A percentile compares a stretch with the other conserved stretches of the same genome.
These are phyloP conservation scores for Apium graveolens DNA, from an alignment of 129 eudicot genomes.

Conservation along the genomic window DNA sequence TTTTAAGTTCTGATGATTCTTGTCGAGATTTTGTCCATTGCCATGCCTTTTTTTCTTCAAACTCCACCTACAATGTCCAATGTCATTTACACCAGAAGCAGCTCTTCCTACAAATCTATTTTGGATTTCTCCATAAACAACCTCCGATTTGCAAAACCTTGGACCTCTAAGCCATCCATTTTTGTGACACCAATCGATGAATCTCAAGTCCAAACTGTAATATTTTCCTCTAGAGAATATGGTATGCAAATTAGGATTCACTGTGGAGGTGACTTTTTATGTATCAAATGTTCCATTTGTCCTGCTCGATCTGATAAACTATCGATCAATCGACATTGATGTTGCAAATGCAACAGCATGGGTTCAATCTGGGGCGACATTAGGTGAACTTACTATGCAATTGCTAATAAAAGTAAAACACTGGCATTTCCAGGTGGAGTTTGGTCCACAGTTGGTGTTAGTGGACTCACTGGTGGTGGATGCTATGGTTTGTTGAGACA, in stretches of 20 bases:
- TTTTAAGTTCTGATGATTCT: not conserved
- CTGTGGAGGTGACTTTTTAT: not conserved
- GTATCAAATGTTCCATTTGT: not conserved
- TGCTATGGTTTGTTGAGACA: not conserved
- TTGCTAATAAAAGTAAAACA: not conserved
- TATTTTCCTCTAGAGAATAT: not conserved
- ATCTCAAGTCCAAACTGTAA: not conserved
- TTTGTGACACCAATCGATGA: not conserved
- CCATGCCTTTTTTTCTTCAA: not conserved
- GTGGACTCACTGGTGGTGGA: not conserved
- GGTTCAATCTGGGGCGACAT: not conserved
- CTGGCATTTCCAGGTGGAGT: not conserved
- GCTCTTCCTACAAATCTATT: not conserved
- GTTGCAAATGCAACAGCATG: not conserved
- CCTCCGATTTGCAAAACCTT: not conserved
- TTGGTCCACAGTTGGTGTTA: not conserved
- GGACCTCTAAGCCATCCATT: not conserved
- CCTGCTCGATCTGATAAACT: not conserved
- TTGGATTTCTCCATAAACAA: not conserved
- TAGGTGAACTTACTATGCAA: slow-evolving; percentile 2
- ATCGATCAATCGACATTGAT: not conserved
- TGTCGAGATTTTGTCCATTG: not conserved
- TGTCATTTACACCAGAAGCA: not conserved
- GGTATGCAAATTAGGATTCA: not conserved
- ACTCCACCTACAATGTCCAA: not conserved